Evolutionary conservation across 805 yeast genomes (phyloP).

Genomic region (Kluyveromyces nonfermentans): DNA sequence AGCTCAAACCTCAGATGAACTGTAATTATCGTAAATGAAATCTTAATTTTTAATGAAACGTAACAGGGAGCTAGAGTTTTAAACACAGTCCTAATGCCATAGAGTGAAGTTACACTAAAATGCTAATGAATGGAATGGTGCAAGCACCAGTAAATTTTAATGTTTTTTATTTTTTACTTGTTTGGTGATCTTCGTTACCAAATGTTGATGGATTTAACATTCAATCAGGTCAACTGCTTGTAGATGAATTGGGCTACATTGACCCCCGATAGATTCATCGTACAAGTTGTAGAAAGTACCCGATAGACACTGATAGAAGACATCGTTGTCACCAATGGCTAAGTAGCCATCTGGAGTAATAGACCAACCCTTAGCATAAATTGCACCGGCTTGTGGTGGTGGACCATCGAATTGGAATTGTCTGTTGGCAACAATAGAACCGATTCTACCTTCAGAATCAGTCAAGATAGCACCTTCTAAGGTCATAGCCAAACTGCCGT

Average conservation of each 20-base stretch:
- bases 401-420: slow-evolving; percentile 85
- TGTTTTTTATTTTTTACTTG: slow-evolving; percentile 5
- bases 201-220: slow-evolving; percentile 31
- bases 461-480: slow-evolving; percentile 42
- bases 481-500: slow-evolving; percentile 45
- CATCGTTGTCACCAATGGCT: slow-evolving; percentile 52
- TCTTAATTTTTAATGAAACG: slow-evolving; percentile 13
- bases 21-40: slow-evolving; percentile 5
- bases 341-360: slow-evolving; percentile 45
- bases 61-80: slow-evolving; percentile 6
- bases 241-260: slow-evolving; percentile 56
- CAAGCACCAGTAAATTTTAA: not conserved
- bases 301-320: slow-evolving; percentile 66
- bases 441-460: slow-evolving; percentile 58
- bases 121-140: slow-evolving; percentile 1
- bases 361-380: slow-evolving; percentile 63
- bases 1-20: not conserved
- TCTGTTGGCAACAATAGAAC: slow-evolving; percentile 73
- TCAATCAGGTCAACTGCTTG: slow-evolving; percentile 46
- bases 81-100: not conserved
- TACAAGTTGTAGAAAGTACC: slow-evolving; percentile 75
- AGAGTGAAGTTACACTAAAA: not conserved
- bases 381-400: slow-evolving; percentile 74
- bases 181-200: not conserved
- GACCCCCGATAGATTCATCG: slow-evolving; percentile 50